Conservation (phyloP, 1,284 basidiomycete genomes). For the Malassezia globosa region DNA sequence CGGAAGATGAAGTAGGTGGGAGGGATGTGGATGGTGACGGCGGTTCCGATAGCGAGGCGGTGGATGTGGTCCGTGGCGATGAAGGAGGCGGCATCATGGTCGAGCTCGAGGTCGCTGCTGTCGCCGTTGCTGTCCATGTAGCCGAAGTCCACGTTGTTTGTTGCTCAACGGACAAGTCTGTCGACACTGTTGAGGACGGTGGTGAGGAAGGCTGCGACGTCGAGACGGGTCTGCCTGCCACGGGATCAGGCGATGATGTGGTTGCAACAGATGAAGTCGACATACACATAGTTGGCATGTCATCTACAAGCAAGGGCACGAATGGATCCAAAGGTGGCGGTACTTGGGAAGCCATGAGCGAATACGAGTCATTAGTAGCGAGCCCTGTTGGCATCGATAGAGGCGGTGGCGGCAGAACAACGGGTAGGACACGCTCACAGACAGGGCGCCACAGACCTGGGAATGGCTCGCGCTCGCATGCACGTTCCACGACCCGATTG, state of each 20-base stretch:
- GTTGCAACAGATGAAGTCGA: no score
- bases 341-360: no score
- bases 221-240: no score
- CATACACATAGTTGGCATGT: no score
- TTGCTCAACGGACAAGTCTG: no score
- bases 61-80: not conserved
- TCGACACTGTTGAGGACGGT: no score
- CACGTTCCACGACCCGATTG: not conserved
- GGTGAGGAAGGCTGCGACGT: not conserved
- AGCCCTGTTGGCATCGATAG: not conserved
- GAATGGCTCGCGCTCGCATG: not conserved
- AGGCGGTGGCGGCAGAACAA: not conserved
- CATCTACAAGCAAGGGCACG: no score
- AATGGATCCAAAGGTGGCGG: no score
- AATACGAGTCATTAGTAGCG: no score
- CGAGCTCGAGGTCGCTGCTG: not conserved
- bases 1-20: not conserved
- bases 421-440: not conserved
- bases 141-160: no score
- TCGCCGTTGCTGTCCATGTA: not conserved
- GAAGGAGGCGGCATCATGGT: not conserved
- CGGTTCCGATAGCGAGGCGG: not conserved
- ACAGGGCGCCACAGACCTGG: not conserved
- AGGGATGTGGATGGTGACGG: not conserved
- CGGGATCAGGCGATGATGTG: no score